Evolutionary conservation across 1,139 yeast species (phyloP), one percentile per base, ranked within the genome.

Genomic region (Geotrichum restrictum): DNA sequence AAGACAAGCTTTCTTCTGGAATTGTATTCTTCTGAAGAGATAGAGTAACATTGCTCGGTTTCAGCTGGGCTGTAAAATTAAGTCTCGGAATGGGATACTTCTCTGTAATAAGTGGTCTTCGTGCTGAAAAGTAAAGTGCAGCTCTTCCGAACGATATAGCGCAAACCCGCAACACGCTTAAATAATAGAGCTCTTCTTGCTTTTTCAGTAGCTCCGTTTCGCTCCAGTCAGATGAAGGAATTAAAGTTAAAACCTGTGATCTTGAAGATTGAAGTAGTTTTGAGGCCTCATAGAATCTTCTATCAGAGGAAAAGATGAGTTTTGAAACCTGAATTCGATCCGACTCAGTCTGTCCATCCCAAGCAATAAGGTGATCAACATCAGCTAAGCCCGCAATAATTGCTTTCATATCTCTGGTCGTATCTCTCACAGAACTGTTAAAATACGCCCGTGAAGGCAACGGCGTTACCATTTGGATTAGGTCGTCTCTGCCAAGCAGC

Each of bases 51-150:
- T 82, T 81, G 42, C 76, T 76, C 0, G 97, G 95, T 16, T 80
- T 73, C 49, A 91, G 79, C 22, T 80, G 63, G 0, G 88, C 79
- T 56, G 78, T 80, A 59, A 88, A 80, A 63, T 88, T 86, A 66
- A 93, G 73, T 56, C 80, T 81, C 0, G 95, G 93, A 22, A 86
- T 81, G 0, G 88, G 86, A 61, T 88, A 86, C 57, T 83, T 82
- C 64, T 93, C 98, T 0, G 98, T 88, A 36, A 87, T 76, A 52
- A 89, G 69, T 0, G 98, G 97, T 53, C 77, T 75, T 56, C 88
- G 76, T 13, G 93, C 83, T 1, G 87, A 83, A 58, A 79, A 82
- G 60, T 78, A 82, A 49, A 82, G 74, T 7, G 85, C 88, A 29
- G 84, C 95, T 68, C 93, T 77, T 4, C 93, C 98, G 60, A 81